Evolutionary conservation across 1,284 basidiomycete species (phyloP).

Genomic region (Apiotrichum sp.): DNA sequence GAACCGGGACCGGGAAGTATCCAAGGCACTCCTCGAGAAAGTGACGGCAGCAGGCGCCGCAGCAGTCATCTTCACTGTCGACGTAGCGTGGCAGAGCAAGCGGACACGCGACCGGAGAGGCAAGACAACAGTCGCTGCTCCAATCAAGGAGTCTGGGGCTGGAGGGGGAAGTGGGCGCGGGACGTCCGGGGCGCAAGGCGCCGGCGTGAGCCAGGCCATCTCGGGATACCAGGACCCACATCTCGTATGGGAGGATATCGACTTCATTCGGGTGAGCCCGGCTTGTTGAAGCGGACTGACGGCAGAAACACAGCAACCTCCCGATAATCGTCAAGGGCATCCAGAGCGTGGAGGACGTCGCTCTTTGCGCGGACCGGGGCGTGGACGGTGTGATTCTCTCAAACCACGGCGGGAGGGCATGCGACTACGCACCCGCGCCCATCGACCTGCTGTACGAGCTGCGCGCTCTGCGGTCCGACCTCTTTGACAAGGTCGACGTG

Average conservation of each 20-base stretch:
- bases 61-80: conserved; percentile 88
- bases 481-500: conserved; percentile 52
- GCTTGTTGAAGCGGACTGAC: conserved; percentile 3
- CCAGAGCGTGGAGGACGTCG: conserved; percentile 53
- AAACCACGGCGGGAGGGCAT: conserved; percentile 32
- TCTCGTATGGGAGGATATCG: conserved; percentile 47
- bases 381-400: conserved; percentile 50
- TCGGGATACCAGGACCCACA: conserved; percentile 51
- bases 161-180: too few species aligned
- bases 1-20: conserved; percentile 51
- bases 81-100: conserved; percentile 80
- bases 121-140: conserved; percentile 28
- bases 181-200: conserved; percentile 1
- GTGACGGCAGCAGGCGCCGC: conserved; percentile 49
- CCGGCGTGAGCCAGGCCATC: conserved; percentile 48
- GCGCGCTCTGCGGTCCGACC: conserved; percentile 48
- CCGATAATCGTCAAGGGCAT: conserved; percentile 52
- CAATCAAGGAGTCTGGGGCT: not conserved
- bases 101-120: conserved; percentile 66
- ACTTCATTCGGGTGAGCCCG: conserved; percentile 40
- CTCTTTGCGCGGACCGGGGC: conserved; percentile 50
- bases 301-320: conserved; percentile 46
- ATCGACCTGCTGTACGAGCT: conserved; percentile 50
- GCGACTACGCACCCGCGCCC: conserved; percentile 46
- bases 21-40: conserved; percentile 49